Evolutionary conservation across 1,139 yeast species (phyloP).

Genomic region (Zygosaccharomyces pseudobailii): DNA sequence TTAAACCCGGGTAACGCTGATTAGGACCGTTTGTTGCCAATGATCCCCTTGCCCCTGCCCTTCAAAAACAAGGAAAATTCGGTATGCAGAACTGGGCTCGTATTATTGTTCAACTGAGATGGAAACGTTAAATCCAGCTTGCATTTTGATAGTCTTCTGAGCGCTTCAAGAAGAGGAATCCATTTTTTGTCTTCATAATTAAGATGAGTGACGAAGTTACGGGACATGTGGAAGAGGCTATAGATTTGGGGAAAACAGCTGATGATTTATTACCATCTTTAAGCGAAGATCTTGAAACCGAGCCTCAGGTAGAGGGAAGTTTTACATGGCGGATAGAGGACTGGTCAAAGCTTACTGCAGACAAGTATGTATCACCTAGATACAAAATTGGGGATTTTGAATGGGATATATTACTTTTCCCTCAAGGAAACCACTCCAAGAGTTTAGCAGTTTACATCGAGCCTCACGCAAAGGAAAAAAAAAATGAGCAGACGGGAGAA

Average conservation of each 20-base stretch:
- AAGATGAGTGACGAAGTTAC: conserved; percentile 12
- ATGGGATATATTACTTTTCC: conserved; percentile 76
- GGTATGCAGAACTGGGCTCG: background rate
- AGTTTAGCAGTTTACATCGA: conserved; percentile 61
- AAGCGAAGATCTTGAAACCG: conserved; percentile 35
- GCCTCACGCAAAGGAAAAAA: conserved; percentile 32
- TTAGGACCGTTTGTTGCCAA: background rate
- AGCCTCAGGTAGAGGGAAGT: conserved; percentile 34
- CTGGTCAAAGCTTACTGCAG: conserved; percentile 52
- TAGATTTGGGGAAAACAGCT: conserved; percentile 25
- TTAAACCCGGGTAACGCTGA: conserved; percentile 7
- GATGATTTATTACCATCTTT: conserved; percentile 34
- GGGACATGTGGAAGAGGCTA: conserved; percentile 20
- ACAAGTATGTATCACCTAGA: conserved; percentile 44
- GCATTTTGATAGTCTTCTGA: background rate
- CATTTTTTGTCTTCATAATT: background rate
- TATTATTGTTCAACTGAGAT: background rate
- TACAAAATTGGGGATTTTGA: conserved; percentile 64
- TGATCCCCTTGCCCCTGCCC: conserved; percentile 6
- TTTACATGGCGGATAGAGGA: conserved; percentile 74
- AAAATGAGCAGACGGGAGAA: conserved; percentile 32
- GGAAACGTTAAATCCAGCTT: background rate
- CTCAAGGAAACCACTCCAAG: conserved; percentile 57
- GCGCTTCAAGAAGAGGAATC: background rate
- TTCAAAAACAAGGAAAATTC: conserved; percentile 4